Evolutionary conservation across 768 basidiomycete species (phyloP).

Genomic region (Trametes cubensis): DNA sequence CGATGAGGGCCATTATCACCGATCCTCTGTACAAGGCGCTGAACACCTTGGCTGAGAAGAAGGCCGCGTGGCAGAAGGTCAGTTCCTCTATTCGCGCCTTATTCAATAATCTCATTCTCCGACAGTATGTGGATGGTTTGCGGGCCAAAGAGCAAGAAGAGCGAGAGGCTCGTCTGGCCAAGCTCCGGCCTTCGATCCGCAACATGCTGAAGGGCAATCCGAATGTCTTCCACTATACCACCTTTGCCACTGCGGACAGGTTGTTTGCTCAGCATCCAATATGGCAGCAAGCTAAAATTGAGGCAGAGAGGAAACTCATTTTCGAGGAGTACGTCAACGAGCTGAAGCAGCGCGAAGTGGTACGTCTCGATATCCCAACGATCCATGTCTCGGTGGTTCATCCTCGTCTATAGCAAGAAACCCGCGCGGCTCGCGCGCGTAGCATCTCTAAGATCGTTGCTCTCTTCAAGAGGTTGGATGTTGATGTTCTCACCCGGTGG

Average conservation of each 20-base stretch:
- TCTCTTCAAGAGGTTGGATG: conserved; percentile 83
- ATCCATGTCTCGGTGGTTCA: not conserved
- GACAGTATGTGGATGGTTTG: conserved; percentile 75
- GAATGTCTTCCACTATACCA: conserved; percentile 89
- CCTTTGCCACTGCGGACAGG: conserved; percentile 86
- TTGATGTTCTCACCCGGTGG: conserved; percentile 96
- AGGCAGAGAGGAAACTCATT: conserved; percentile 82
- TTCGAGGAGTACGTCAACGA: conserved; percentile 92
- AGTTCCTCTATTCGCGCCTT: conserved; percentile 25
- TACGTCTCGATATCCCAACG: conserved; percentile 43
- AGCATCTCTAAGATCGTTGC: conserved; percentile 82
- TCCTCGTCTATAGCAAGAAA: conserved; percentile 62
- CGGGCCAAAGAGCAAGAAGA: conserved; percentile 86
- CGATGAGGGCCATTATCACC: conserved; percentile 97
- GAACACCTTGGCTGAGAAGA: conserved; percentile 92
- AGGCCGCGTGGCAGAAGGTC: conserved; percentile 92
- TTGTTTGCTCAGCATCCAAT: conserved; percentile 86
- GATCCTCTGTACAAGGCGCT: conserved; percentile 96
- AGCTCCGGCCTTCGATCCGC: conserved; percentile 83
- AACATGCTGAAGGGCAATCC: conserved; percentile 88
- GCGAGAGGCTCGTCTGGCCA: conserved; percentile 77
- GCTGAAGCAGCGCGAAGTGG: conserved; percentile 87
- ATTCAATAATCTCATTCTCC: conserved; percentile 1
- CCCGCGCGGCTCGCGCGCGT: conserved; percentile 71
- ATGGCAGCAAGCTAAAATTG: conserved; percentile 86